Evolutionary conservation across 306 rosid species (phyloP), one percentile per base, ranked within the genome.

Genomic region (Glycine tomentella): DNA sequence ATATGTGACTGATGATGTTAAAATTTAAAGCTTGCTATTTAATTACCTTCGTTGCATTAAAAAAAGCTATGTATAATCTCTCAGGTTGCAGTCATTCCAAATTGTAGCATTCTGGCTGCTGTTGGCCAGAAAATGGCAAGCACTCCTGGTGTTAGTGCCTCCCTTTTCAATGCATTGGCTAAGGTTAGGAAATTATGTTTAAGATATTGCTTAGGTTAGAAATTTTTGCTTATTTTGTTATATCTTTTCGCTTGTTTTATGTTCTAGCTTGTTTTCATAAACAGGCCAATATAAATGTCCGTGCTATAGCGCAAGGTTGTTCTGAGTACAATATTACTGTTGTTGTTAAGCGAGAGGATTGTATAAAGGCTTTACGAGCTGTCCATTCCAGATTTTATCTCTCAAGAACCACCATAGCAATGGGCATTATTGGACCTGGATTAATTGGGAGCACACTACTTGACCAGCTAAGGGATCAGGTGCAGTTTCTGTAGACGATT

Each of bases 91-190:
- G 80, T 95, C n/a, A 83, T 95, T 81, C 91, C 92, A 13, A 93
- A 95, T 86, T 95, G 98, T 88, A 95, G 99, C 81, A 95, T 95
- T 86, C 90, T 95, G 90, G 99, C 99, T 13, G 88, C 98, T 33
- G 99, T 95, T 87, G 99, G 99, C 80, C 98, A 93, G 89, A 93
- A 91, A 74, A 95, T 95, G 99, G 99, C 98, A n/a, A 95, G 99
- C 86, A 91, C 99, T 72, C 99, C 99, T 68, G 99, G 99, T 82
- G 99, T 95, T 62, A 95, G 99, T 70, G 99, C 99, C 75, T 87
- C 98, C 87, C 96, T 95, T 65, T 93, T 95, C 88, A 95, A 84
- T 83, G 99, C 99, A 62, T 88, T 95, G 84, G 99, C 99, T 58
- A 95, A 95, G 99, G 99, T 95, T 65, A 20, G 90, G 72, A 69